Evolutionary conservation across 805 yeast genomes (phyloP), one percentile per base, ranked within the genome.

Genomic region (Starmerella powellii): DNA sequence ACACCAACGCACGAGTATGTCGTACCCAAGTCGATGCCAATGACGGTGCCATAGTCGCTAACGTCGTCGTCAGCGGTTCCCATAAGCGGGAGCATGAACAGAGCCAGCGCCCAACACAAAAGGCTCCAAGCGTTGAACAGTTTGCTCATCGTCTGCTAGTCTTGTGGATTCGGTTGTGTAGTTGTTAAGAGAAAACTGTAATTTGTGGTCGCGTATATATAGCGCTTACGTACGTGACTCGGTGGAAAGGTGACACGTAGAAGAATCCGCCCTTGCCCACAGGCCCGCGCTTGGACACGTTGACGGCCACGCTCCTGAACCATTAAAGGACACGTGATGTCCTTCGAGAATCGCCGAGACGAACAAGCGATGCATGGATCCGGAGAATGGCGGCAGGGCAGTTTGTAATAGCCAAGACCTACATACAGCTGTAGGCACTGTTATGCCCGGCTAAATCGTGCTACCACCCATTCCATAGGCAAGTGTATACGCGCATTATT

Each of bases 1-100:
- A 75, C 85, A 54, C 95, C 96, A 44, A 87, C 96, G 77, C 96
- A 87, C 1, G 95, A 86, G 68, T 87, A 87, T 2, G 96, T 87
- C 48, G 96, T 87, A 63, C 98, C 98, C 68, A 88, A 74, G 71
- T 88, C 97, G 60, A 88, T 88, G 67, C 97, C 94, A 54, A 83
- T 82, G 37, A 81, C 88, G 32, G 67, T 62, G 29, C 67, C 68
- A 44, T 64, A 63, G 54, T 54, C 58, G 41, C 60, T 61, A 33
- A 60, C 65, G 41, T 63, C 66, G 15, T 48, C 24, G 39, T 53
- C 57, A 11, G 51, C 19, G 6, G 38, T 16, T 34, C 59, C 54
- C 37, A 59, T 18, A 46, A 63, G 54, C 13, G 68, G 67, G 45
- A 61, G 57, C 45, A 54, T 47, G 42, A 62, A 47, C 31, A 64